A percentile compares a stretch with the other conserved stretches of the same genome.
Conservation (phyloP, 2,329 filamentous ascomycete species). For the Fragosphaeria purpurea region DNA sequence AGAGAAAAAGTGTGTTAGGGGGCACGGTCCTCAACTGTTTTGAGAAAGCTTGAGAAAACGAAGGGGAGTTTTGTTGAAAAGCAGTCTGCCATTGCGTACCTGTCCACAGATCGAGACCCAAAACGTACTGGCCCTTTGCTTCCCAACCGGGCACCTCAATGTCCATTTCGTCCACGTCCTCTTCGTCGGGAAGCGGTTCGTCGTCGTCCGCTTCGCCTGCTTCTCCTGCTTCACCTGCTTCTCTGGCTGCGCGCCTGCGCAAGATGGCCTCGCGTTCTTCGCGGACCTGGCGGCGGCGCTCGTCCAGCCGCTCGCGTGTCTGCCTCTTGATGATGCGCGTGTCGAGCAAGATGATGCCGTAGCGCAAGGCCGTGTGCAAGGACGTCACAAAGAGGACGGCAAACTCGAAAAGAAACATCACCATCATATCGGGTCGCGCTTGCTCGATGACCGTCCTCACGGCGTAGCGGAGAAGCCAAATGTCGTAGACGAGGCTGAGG, state of each 20-base stretch:
- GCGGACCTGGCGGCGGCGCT: constrained; percentile 58
- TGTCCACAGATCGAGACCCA: constrained; percentile 76
- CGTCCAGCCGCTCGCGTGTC: constrained; percentile 56
- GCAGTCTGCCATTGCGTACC: constrained; percentile 38
- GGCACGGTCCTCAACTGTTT: too few relatives aligned
- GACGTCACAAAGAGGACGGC: constrained; percentile 76
- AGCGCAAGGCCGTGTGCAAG: constrained; percentile 67
- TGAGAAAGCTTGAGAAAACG: too few relatives aligned
- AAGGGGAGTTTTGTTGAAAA: background rate
- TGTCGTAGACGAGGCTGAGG: constrained; percentile 70
- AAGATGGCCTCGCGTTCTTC: constrained; percentile 44
- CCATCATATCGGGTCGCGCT: constrained; percentile 96
- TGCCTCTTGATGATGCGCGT: constrained; percentile 65
- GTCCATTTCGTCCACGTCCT: constrained; percentile 81
- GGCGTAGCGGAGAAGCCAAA: constrained; percentile 71
- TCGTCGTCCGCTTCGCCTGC: constrained; percentile 38
- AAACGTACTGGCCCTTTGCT: constrained; percentile 83
- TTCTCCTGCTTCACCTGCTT: constrained; percentile 21
- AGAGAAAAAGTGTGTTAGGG: background rate
- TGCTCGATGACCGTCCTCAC: constrained; percentile 75
- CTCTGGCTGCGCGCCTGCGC: constrained; percentile 31
- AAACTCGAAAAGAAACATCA: constrained; percentile 99
- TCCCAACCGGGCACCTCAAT: constrained; percentile 95
- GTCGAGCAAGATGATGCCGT: constrained; percentile 69
- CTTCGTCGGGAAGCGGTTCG: constrained; percentile 44